These are phyloP conservation scores for Xylariaceae sp. DNA, from an alignment of 2,329 filamentous ascomycete species.

Conservation along the genomic window DNA sequence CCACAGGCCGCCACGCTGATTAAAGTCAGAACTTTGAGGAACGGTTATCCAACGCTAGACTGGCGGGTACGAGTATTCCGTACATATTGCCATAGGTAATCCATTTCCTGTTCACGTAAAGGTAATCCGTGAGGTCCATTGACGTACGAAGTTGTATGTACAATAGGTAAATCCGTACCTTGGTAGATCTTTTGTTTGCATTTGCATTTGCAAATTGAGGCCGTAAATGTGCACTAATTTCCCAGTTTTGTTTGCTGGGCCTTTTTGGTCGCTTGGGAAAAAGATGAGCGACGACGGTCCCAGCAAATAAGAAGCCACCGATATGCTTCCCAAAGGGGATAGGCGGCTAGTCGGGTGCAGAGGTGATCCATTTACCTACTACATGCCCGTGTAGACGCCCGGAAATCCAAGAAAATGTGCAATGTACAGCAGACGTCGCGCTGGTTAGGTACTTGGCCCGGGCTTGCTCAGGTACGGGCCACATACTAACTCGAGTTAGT, in stretches of 20 bases:
- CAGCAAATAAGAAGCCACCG: background rate
- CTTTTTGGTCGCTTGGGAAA: background rate
- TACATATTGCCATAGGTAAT: background rate
- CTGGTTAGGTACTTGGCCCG: background rate
- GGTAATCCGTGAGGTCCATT: too few relatives aligned
- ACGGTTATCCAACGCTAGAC: background rate
- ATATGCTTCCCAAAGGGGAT: constrained; percentile 7
- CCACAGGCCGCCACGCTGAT: background rate
- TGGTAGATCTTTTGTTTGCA: background rate
- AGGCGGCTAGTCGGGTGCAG: background rate
- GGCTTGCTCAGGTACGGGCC: background rate
- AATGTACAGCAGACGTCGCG: too few relatives aligned
- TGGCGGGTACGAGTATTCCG: background rate
- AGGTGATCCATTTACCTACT: background rate
- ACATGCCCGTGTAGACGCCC: background rate
- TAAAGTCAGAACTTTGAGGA: background rate
- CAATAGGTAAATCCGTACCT: background rate
- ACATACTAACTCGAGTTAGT: background rate
- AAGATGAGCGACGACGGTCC: background rate
- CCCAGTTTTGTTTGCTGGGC: background rate
- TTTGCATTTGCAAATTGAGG: background rate
- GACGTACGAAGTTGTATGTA: too few relatives aligned
- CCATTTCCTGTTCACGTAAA: too few relatives aligned
- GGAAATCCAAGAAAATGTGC: too few relatives aligned
- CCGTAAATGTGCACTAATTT: background rate